These are phyloP conservation scores for Boletus vinaceobasis DNA, from an alignment of 768 basidiomycete genomes.

Conservation along the genomic window DNA sequence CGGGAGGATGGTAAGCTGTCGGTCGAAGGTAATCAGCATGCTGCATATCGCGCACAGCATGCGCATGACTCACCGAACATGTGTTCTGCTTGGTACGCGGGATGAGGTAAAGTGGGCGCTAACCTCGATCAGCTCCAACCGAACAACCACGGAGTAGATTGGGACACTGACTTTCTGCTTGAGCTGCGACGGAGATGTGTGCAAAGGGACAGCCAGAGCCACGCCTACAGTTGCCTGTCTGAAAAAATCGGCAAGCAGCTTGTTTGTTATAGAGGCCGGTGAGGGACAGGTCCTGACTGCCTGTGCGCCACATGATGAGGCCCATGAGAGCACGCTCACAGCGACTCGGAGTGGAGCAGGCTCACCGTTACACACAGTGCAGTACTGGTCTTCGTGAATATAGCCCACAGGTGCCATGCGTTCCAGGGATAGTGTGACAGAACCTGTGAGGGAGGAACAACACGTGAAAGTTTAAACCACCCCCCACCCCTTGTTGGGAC, in stretches of 20 bases:
- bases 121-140: conserved; percentile 8
- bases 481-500: conserved; percentile 26
- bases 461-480: conserved; percentile 14
- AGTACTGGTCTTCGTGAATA: conserved; percentile 14
- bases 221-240: conserved; percentile 25
- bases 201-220: conserved; percentile 26
- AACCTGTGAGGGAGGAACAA: neutral
- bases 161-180: conserved; percentile 15
- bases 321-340: neutral
- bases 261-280: conserved; percentile 7
- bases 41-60: neutral
- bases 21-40: conserved; percentile 2
- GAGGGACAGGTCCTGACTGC: conserved; percentile 1
- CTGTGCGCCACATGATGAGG: conserved; percentile 12
- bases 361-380: conserved; percentile 16
- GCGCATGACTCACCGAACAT: conserved; percentile 16
- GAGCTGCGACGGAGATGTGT: conserved; percentile 13
- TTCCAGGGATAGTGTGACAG: conserved; percentile 3
- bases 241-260: conserved; percentile 24
- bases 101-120: conserved; percentile 11
- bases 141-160: neutral
- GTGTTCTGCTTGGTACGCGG: conserved; percentile 13
- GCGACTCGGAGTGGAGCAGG: neutral
- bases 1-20: conserved; percentile 17
- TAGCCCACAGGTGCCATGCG: conserved; percentile 9